phyloP scores from a whole-genome alignment of 2,329 filamentous ascomycete species.

The Zymoseptoria pseudotritici region DNA sequence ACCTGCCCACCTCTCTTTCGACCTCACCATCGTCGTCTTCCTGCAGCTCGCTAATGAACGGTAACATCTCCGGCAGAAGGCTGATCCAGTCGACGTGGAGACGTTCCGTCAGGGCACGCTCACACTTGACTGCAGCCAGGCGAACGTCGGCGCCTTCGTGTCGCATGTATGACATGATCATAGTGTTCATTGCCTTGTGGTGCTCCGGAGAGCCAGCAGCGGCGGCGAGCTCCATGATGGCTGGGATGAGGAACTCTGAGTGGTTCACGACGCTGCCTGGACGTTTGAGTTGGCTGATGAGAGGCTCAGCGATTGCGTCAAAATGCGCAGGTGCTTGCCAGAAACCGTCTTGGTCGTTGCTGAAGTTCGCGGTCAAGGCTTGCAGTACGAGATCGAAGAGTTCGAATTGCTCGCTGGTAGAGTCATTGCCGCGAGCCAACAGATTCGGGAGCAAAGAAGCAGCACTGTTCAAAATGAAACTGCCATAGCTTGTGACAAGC shows the following conservation, averaged over 20 bases:
- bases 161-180: slow-evolving; percentile 70
- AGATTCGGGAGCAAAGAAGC: slow-evolving; percentile 51
- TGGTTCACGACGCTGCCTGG: slow-evolving; percentile 39
- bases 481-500: slow-evolving; percentile 86
- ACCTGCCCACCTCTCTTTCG: slow-evolving; percentile 78
- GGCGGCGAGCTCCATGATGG: slow-evolving; percentile 70
- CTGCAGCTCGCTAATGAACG: slow-evolving; percentile 88
- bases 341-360: slow-evolving; percentile 87
- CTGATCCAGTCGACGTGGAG: slow-evolving; percentile 91
- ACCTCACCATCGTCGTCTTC: slow-evolving; percentile 95
- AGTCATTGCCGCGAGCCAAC: slow-evolving; percentile 34
- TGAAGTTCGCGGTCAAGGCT: slow-evolving; percentile 68
- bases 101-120: slow-evolving; percentile 61
- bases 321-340: slow-evolving; percentile 93
- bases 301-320: slow-evolving; percentile 57
- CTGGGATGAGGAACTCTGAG: slow-evolving; percentile 53
- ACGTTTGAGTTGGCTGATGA: slow-evolving; percentile 55
- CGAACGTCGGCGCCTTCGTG: slow-evolving; percentile 64
- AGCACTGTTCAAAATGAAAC: slow-evolving; percentile 71
- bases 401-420: slow-evolving; percentile 38
- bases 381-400: slow-evolving; percentile 65
- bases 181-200: slow-evolving; percentile 78
- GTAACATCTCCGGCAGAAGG: slow-evolving; percentile 88
- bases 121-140: slow-evolving; percentile 71
- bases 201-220: slow-evolving; percentile 81